These are phyloP conservation scores for Vinca minor DNA, from an alignment of 257 asterid genomes.

Conservation along the genomic window DNA sequence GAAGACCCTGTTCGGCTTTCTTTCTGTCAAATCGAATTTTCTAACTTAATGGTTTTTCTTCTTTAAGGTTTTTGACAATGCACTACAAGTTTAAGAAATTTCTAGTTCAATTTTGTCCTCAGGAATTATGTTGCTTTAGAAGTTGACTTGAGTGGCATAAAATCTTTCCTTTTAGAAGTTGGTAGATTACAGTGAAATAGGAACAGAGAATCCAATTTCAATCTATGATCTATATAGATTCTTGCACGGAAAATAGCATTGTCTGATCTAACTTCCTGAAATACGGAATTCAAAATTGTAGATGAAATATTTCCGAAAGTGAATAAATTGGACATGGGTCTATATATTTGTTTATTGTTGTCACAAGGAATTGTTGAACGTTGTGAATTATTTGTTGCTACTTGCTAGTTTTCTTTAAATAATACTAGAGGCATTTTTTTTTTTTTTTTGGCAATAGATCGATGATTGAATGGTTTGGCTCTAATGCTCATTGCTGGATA, in stretches of 20 bases:
- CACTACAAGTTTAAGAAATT: not conserved
- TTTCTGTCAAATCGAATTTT: not conserved
- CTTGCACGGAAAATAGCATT: not conserved
- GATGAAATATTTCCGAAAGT: not conserved
- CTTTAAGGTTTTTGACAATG: not conserved
- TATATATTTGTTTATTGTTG: too few relatives aligned
- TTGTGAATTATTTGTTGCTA: too few relatives aligned
- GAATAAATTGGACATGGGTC: too few relatives aligned
- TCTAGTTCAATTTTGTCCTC: not conserved
- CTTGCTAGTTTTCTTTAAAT: not conserved
- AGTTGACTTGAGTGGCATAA: not conserved
- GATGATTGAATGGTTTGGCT: slow-evolving; percentile 2
- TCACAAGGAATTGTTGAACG: too few relatives aligned
- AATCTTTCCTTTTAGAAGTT: too few relatives aligned
- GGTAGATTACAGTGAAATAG: too few relatives aligned
- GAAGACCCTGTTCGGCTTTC: not conserved
- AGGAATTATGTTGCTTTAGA: not conserved
- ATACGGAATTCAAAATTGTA: too few relatives aligned
- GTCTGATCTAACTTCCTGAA: not conserved
- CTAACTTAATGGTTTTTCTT: not conserved
- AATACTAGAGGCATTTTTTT: not conserved
- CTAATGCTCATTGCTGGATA: slow-evolving; percentile 10
- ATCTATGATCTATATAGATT: too few relatives aligned
- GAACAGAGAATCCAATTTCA: too few relatives aligned
- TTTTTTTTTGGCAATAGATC: not conserved